These are phyloP conservation scores for Kazachstania kunashirensis DNA, from an alignment of 805 yeast genomes.

Conservation along the genomic window DNA sequence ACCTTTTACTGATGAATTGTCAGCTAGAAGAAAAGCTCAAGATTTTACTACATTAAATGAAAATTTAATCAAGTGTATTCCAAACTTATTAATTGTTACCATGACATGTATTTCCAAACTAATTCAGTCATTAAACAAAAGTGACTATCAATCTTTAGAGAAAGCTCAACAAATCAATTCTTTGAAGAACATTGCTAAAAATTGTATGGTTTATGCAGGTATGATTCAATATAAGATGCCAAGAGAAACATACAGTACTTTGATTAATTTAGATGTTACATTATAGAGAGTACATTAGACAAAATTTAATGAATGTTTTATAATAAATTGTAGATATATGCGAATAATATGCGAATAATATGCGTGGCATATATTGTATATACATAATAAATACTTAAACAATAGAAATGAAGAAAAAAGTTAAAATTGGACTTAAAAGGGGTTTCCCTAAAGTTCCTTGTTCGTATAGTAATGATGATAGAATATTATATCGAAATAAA, in stretches of 20 bases:
- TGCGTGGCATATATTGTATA: too few relatives aligned
- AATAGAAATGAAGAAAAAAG: too few relatives aligned
- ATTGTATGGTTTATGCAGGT: conserved; percentile 91
- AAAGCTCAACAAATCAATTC: conserved; percentile 46
- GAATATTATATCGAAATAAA: too few relatives aligned
- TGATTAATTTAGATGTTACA: conserved; percentile 52
- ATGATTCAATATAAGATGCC: conserved; percentile 92
- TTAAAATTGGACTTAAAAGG: too few relatives aligned
- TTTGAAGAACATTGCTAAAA: conserved; percentile 58
- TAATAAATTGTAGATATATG: too few relatives aligned
- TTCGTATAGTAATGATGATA: too few relatives aligned
- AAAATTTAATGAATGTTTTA: too few relatives aligned
- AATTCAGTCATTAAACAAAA: conserved; percentile 34
- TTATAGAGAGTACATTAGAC: too few relatives aligned
- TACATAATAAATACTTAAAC: too few relatives aligned
- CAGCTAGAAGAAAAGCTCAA: conserved; percentile 59
- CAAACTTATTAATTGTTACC: conserved; percentile 66
- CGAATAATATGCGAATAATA: too few relatives aligned
- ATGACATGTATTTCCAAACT: conserved; percentile 67
- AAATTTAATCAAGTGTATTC: conserved; percentile 66
- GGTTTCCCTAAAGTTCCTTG: too few relatives aligned
- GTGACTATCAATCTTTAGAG: conserved; percentile 36
- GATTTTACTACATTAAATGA: conserved; percentile 58
- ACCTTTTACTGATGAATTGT: conserved; percentile 50
- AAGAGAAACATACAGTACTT: conserved; percentile 60